Base-by-base conservation (phyloP, 2,329 filamentous ascomycete species). In the Aspergillus sp. region DNA sequence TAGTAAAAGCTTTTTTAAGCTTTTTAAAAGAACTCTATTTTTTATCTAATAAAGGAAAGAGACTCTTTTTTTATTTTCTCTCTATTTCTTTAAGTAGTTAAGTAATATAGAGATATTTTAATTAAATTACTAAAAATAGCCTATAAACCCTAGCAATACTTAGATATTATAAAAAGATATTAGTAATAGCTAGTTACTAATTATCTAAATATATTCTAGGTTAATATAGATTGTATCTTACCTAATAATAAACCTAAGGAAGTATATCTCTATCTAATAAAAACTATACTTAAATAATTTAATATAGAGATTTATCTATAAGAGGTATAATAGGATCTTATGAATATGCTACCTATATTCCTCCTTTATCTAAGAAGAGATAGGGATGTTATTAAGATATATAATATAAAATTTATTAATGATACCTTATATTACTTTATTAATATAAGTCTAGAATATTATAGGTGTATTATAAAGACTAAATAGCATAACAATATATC, bases 161-260 rank as follows among this genome's bases (percentile, higher is more conserved):
- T 53, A 53, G 9, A 53, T 53, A 53, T 53, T 53, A 53, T 53
- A 53, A 25, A 52, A 34, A 3, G 19, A 53, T 41, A 41, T 41
- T 53, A 53, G 34, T 38, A 25, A 34, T 45, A 45, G 43, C n/a
- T 49, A 49, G 2, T 25, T 49, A 13, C 15, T 49, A 23, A 49
- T 49, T 7, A 25, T 49, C 15, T 49, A 49, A 25, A 49, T 49
- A 49, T 49, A 23, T 23, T 25, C 23, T 49, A 49, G 23, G 17
- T 19, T 19, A 19, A 19, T 19, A 19, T 19, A 19, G 19, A 19
- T 19, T 19, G 1, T 19, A 19, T 19, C 19, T 19, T 19, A 19
- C 2, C 19, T 19, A 19, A 19, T 19, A 19, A 19, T 19, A 19
- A 19, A 19, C 2, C 19, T 19, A 19, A 19, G 19, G 2, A 19